Percentiles rank a stretch among this genome's conserved stretches.
Conservation (phyloP, 2,329 filamentous ascomycete genomes). For the Juglanconis oblonga region DNA sequence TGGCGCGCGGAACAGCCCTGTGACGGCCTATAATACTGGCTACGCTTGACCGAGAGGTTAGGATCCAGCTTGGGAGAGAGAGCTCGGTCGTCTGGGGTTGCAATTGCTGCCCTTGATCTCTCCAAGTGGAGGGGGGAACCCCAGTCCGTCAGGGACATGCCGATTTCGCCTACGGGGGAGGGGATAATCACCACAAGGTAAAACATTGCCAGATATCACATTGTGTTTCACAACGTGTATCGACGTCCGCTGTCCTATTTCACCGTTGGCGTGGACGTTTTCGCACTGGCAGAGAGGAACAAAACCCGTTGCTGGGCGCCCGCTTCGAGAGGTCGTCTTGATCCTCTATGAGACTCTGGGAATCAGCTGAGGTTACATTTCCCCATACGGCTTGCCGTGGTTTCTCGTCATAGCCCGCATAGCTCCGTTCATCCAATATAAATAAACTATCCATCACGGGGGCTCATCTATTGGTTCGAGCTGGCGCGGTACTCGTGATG, state of each 20-base stretch:
- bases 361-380: slow-evolving; percentile 31
- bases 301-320: slow-evolving; percentile 31
- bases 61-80: too few species aligned
- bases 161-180: background rate
- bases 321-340: slow-evolving; percentile 29
- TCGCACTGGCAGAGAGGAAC: slow-evolving; percentile 25
- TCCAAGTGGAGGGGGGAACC: background rate
- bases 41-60: too few species aligned
- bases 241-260: slow-evolving; percentile 23
- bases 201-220: slow-evolving; percentile 21
- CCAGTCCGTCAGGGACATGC: too few species aligned
- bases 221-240: slow-evolving; percentile 19
- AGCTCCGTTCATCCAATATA: background rate
- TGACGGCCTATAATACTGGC: too few species aligned
- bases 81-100: background rate
- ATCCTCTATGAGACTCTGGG: slow-evolving; percentile 26
- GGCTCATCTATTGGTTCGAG: too few species aligned
- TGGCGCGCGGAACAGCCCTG: too few species aligned
- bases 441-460: background rate
- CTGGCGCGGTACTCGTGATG: too few species aligned
- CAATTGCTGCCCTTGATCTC: background rate
- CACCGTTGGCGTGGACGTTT: slow-evolving; percentile 24
- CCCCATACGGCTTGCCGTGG: background rate
- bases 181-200: background rate
- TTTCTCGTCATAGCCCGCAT: background rate